phyloP scores from a whole-genome alignment of 768 basidiomycete species.

The Lentinula sp. region DNA sequence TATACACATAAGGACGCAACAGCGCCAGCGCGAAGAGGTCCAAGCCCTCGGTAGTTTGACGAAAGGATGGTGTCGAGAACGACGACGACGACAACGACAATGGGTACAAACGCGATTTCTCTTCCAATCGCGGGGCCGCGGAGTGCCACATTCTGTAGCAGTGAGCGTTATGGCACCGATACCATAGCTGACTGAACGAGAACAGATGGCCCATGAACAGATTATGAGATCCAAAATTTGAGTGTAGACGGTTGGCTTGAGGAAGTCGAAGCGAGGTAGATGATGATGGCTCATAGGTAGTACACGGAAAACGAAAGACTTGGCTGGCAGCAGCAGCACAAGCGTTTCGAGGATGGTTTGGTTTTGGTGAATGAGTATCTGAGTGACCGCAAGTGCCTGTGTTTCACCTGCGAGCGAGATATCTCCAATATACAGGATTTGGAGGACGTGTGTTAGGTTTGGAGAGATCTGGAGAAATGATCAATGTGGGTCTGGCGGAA shows the following conservation, averaged over 20 bases:
- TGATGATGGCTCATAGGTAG: not conserved
- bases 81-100: not conserved
- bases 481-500: conserved; percentile 5
- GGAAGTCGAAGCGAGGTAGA: not conserved
- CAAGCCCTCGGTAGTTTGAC: not conserved
- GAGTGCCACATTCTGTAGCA: not conserved
- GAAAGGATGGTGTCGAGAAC: not conserved
- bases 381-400: not conserved
- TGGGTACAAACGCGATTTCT: not conserved
- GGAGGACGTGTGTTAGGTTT: conserved; percentile 45
- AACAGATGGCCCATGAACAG: not conserved
- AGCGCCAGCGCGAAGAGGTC: not conserved
- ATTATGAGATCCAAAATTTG: not conserved
- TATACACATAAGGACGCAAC: not conserved
- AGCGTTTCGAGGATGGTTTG: not conserved
- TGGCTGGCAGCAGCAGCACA: not conserved
- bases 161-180: not conserved
- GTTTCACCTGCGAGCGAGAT: conserved; percentile 37
- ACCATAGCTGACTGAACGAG: too few species aligned
- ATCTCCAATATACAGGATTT: conserved; percentile 41
- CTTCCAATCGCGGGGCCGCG: not conserved
- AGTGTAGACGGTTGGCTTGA: not conserved
- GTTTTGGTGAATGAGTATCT: not conserved
- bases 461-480: conserved; percentile 44
- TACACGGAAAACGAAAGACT: not conserved